phyloP scores from a whole-genome alignment of 306 rosid genomes.

The Carpinus viminea region DNA sequence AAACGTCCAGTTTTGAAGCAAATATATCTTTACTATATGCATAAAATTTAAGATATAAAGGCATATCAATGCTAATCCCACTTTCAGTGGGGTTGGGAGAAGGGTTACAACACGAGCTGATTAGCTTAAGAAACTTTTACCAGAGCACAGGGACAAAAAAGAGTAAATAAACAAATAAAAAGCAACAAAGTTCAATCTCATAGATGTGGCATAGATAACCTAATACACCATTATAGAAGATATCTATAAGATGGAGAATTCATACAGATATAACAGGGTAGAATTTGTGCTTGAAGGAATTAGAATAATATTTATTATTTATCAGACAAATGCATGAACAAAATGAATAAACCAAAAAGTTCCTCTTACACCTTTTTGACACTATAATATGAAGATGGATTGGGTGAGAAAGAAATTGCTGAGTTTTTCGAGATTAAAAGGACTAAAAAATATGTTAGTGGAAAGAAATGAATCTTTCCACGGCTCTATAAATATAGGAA shows the following conservation, averaged over 20 bases:
- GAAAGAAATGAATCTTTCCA: not conserved
- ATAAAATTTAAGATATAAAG: constrained; percentile 19
- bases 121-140: not conserved
- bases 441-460: not conserved
- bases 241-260: not conserved
- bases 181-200: not conserved
- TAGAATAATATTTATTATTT: not conserved
- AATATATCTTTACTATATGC: constrained; percentile 24
- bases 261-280: not conserved
- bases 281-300: not conserved
- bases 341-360: not conserved
- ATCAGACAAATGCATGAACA: not conserved
- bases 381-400: not conserved
- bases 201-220: not conserved
- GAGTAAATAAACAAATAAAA: not conserved
- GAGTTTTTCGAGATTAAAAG: not conserved
- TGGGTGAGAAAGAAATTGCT: not conserved
- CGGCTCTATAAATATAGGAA: not conserved
- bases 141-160: not conserved
- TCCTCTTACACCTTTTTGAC: not conserved
- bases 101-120: not conserved
- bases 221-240: not conserved
- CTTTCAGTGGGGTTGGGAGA: not conserved
- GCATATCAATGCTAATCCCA: constrained; percentile 17
- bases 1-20: constrained; percentile 19